Conservation (phyloP, 2,329 filamentous ascomycete genomes). For the Ophiocordyceps australis region DNA sequence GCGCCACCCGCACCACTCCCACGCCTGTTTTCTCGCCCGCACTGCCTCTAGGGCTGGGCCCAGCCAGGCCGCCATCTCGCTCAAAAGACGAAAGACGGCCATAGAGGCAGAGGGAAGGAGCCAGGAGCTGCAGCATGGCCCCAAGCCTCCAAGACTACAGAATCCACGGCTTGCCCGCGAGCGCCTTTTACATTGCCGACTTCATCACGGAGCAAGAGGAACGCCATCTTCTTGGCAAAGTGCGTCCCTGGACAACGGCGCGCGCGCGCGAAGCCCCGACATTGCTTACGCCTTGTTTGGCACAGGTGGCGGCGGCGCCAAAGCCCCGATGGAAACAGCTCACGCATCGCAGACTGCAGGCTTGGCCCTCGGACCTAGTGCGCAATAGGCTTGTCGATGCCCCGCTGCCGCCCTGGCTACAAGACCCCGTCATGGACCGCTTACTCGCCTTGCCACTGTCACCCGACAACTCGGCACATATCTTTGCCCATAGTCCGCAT, state of each 20-base stretch:
- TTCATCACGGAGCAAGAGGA: slow-evolving; percentile 72
- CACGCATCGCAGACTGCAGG: slow-evolving; percentile 77
- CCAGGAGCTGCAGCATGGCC: too few relatives aligned
- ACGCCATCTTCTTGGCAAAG: slow-evolving; percentile 49
- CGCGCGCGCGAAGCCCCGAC: too few relatives aligned
- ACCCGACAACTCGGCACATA: slow-evolving; percentile 11
- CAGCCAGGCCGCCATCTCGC: too few relatives aligned
- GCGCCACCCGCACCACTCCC: too few relatives aligned
- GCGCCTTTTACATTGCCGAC: slow-evolving; percentile 70
- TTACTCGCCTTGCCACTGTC: slow-evolving; percentile 29
- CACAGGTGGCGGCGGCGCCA: slow-evolving; percentile 40
- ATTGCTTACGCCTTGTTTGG: slow-evolving; percentile 4
- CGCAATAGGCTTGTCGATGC: slow-evolving; percentile 59
- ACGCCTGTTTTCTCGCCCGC: too few relatives aligned
- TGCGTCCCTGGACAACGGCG: slow-evolving; percentile 22
- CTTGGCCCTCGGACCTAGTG: slow-evolving; percentile 71
- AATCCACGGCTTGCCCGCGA: slow-evolving; percentile 37
- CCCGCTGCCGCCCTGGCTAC: slow-evolving; percentile 59
- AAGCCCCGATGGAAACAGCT: slow-evolving; percentile 74
- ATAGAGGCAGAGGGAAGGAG: too few relatives aligned
- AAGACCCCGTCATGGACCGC: slow-evolving; percentile 47
- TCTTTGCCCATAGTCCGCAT: slow-evolving; percentile 53
- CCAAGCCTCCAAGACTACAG: slow-evolving; percentile 32
- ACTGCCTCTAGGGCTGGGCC: too few relatives aligned
- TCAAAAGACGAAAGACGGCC: too few relatives aligned